Evolutionary conservation across 768 basidiomycete species (phyloP).

Genomic region (Lentinula sp.): DNA sequence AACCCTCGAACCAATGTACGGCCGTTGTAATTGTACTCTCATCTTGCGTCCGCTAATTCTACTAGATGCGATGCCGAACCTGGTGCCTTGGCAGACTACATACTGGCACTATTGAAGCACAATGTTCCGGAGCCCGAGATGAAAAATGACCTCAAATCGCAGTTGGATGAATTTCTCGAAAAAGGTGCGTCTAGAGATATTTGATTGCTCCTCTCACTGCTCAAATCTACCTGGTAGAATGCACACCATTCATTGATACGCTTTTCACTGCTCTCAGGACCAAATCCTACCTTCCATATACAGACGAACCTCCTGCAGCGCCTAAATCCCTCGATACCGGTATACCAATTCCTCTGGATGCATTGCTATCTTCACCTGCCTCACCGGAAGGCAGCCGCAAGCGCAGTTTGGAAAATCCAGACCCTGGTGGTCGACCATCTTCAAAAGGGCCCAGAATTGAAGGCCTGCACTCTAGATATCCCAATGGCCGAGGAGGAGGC

Average conservation of each 20-base stretch:
- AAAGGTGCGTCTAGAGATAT: slow-evolving; percentile 47
- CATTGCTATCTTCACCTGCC: slow-evolving; percentile 37
- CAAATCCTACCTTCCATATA: slow-evolving; percentile 80
- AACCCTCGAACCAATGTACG: slow-evolving; percentile 88
- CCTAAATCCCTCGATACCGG: slow-evolving; percentile 50
- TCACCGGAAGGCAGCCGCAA: slow-evolving; percentile 58
- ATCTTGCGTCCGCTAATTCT: slow-evolving; percentile 8
- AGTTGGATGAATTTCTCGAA: slow-evolving; percentile 92
- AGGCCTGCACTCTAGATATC: slow-evolving; percentile 60
- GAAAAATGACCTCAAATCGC: slow-evolving; percentile 66
- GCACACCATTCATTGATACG: slow-evolving; percentile 70
- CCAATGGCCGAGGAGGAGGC: slow-evolving; percentile 31
- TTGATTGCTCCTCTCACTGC: slow-evolving; percentile 10
- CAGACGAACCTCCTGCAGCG: slow-evolving; percentile 36
- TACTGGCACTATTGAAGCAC: slow-evolving; percentile 88
- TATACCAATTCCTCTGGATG: slow-evolving; percentile 77
- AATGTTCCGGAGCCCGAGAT: slow-evolving; percentile 80
- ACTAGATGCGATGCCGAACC: slow-evolving; percentile 94
- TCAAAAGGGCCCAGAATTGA: slow-evolving; percentile 75
- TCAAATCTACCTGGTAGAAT: slow-evolving; percentile 37
- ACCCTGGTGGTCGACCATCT: slow-evolving; percentile 50
- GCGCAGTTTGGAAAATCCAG: slow-evolving; percentile 58
- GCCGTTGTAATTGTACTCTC: slow-evolving; percentile 17
- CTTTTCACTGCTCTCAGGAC: slow-evolving; percentile 82
- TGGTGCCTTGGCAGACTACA: slow-evolving; percentile 87